phyloP scores from a whole-genome alignment of 805 yeast species.

The Saccharomycopsis olivae region DNA sequence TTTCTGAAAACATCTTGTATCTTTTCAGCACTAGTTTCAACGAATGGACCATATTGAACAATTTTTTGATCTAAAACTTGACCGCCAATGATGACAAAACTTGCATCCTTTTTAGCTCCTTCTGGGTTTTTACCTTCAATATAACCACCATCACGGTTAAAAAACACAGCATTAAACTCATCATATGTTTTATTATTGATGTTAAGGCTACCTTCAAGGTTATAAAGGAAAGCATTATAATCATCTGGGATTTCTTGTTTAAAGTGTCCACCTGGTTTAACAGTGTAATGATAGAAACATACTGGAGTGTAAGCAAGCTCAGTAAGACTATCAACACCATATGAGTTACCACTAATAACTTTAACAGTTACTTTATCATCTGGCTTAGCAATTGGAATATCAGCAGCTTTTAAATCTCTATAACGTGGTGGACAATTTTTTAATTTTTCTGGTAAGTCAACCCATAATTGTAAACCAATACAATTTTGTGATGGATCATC shows the following conservation, averaged over 20 bases:
- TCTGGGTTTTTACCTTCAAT: conserved; percentile 42
- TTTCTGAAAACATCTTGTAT: conserved; percentile 62
- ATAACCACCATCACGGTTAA: conserved; percentile 57
- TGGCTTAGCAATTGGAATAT: conserved; percentile 52
- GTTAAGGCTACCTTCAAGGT: conserved; percentile 48
- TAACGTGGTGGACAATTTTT: conserved; percentile 64
- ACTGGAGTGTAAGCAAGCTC: conserved; percentile 80
- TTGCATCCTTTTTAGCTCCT: conserved; percentile 33
- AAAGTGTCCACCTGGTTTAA: conserved; percentile 56
- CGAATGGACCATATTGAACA: conserved; percentile 89
- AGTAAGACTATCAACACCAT: conserved; percentile 63
- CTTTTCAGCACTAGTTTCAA: conserved; percentile 56
- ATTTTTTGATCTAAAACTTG: conserved; percentile 60
- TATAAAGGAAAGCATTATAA: conserved; percentile 62
- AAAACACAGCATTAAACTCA: conserved; percentile 46
- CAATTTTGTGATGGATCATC: conserved; percentile 33
- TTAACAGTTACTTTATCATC: conserved; percentile 53
- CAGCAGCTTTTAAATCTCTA: conserved; percentile 37
- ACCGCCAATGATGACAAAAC: conserved; percentile 72
- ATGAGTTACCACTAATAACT: conserved; percentile 69
- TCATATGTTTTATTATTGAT: conserved; percentile 35
- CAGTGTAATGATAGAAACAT: conserved; percentile 54
- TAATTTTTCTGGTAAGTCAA: conserved; percentile 58
- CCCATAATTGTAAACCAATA: conserved; percentile 81
- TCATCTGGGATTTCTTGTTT: conserved; percentile 46